phyloP scores from a whole-genome alignment of 129 eudicot genomes.

The Tagetes erecta region DNA sequence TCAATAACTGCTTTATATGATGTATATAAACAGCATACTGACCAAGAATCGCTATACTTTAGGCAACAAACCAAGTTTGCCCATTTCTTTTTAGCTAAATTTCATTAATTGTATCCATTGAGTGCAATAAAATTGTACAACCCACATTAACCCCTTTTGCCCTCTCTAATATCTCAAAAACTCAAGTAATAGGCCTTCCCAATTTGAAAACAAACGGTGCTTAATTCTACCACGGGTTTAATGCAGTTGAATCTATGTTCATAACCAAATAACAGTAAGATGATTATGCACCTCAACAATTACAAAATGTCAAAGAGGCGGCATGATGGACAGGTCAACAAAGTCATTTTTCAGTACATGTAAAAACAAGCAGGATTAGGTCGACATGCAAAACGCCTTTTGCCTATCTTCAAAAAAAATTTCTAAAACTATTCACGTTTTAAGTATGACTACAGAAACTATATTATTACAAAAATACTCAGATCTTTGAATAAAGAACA shows the following conservation, averaged over 20 bases:
- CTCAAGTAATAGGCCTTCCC: not conserved
- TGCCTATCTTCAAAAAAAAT: not conserved
- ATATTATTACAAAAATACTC: not conserved
- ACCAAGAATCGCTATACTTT: not conserved
- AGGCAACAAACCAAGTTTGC: not conserved
- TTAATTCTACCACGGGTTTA: not conserved
- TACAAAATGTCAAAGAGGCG: not conserved
- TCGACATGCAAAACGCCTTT: not conserved
- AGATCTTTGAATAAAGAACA: not conserved
- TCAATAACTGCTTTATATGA: not conserved
- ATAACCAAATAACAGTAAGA: not conserved
- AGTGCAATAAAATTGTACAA: not conserved
- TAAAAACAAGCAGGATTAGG: not conserved
- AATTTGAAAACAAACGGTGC: not conserved
- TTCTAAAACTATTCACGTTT: not conserved
- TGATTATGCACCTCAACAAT: not conserved
- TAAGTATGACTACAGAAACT: not conserved
- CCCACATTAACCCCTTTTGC: not conserved
- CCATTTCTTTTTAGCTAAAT: not conserved
- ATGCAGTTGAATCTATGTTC: not conserved
- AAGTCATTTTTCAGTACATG: not conserved
- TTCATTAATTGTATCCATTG: not conserved
- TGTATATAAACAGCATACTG: not conserved
- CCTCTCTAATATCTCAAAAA: not conserved
- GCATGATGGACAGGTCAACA: not conserved